These are phyloP conservation scores for Atractiella rhizophila DNA, from an alignment of 768 basidiomycete species.

Conservation along the genomic window DNA sequence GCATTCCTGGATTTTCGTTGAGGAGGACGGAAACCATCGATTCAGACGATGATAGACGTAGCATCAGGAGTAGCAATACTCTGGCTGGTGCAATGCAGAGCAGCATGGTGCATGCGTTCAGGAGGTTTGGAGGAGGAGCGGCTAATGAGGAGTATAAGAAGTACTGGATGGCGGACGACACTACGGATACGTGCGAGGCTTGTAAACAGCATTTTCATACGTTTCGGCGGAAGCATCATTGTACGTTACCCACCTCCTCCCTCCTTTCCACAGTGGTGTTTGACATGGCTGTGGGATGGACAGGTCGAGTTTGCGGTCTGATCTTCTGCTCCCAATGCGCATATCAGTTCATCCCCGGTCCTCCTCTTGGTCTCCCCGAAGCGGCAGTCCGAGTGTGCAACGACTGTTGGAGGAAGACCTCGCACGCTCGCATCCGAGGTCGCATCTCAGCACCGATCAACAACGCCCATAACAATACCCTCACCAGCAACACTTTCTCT, in stretches of 20 bases:
- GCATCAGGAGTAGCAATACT: too few relatives aligned
- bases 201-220: slow-evolving; percentile 13
- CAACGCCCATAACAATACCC: slow-evolving; percentile 47
- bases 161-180: slow-evolving; percentile 21
- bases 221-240: slow-evolving; percentile 14
- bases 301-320: slow-evolving; percentile 35
- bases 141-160: too few relatives aligned
- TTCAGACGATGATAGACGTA: too few relatives aligned
- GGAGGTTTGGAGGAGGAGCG: too few relatives aligned
- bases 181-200: slow-evolving; percentile 9
- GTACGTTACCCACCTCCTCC: not conserved
- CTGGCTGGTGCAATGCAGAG: too few relatives aligned
- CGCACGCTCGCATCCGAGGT: not conserved
- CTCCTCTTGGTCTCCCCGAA: slow-evolving; percentile 73
- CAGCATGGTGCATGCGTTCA: too few relatives aligned
- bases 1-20: too few relatives aligned
- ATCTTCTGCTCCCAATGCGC: slow-evolving; percentile 96
- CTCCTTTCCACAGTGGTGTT: not conserved
- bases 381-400: slow-evolving; percentile 94
- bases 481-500: slow-evolving; percentile 30
- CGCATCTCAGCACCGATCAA: slow-evolving; percentile 26
- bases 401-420: slow-evolving; percentile 60
- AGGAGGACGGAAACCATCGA: too few relatives aligned
- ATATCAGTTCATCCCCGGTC: slow-evolving; percentile 82
- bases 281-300: not conserved